Evolutionary conservation across 164 flowering plant species (phyloP), one percentile per base, ranked within the genome.

Genomic region (Berberis thunbergii): DNA sequence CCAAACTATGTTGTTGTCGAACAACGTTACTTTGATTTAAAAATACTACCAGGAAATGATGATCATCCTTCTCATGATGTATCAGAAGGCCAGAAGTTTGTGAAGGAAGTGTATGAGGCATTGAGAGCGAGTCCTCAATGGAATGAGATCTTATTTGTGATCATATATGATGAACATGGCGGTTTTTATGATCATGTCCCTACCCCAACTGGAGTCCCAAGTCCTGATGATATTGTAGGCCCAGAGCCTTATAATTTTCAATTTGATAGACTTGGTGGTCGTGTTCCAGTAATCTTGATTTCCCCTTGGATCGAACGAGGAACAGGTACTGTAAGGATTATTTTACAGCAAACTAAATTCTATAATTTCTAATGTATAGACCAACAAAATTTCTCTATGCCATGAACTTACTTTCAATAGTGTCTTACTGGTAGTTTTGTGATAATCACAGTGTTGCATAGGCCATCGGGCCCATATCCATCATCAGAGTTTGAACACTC

Each of bases 291-390:
- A 39, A 69, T 89, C 40, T 40, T 87, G 44, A 75, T 89, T 54
- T 87, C 91, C 49, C 97, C 94, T 0, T 89, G 97, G 97, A 87
- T 89, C 43, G 82, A 89, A 48, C 79, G 65, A 10, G 97, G 97
- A 69, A 82, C 87, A 57, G 91, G 96, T 88, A 54, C 7, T 46
- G 49, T 8, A 1, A 45, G 0, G 2, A 4, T 40, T 42, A 11
- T 57, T 38, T 9, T 41, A 4, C 10, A 10, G 8, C 13, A 10
- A 11, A 3, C 55, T 6, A 52, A 3, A 3, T 52, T 52, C 52
- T 6, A 11, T 6, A 49, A 49, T 49, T 49, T 49, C 11, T 6
- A 11, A 49, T 49, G 0, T 26, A 26, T 26, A 26, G 26, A 26
- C 26, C 26, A 26, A 26, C 26, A 26, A 26, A 26, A 26, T 26